Evolutionary conservation across 805 yeast species (phyloP).

Genomic region (Hemisphaericaspora nanyangensis): DNA sequence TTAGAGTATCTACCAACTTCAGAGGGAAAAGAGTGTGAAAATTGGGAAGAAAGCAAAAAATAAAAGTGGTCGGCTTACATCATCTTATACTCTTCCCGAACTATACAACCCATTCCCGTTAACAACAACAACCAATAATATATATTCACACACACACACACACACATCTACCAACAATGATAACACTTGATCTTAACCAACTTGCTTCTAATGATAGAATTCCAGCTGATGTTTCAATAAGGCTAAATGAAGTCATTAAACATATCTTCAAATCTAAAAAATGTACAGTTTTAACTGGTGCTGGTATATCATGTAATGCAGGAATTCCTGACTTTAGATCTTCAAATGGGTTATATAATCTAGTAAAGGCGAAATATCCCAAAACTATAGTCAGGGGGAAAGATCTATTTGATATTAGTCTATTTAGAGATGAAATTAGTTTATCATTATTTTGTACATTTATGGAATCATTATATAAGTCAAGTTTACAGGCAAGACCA

Average conservation of each 20-base stretch:
- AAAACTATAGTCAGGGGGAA: conserved; percentile 71
- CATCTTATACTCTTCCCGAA: too few relatives aligned
- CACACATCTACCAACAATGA: conserved; percentile 18
- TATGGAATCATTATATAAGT: conserved; percentile 74
- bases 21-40: too few relatives aligned
- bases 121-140: too few relatives aligned
- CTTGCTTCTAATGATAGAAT: conserved; percentile 9
- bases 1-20: too few relatives aligned
- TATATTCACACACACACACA: too few relatives aligned
- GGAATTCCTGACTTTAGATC: conserved; percentile 96
- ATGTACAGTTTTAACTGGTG: conserved; percentile 80
- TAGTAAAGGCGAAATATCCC: conserved; percentile 63
- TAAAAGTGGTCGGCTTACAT: too few relatives aligned
- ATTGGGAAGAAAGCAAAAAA: too few relatives aligned
- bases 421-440: conserved; percentile 66
- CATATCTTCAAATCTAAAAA: conserved; percentile 50
- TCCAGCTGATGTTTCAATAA: conserved; percentile 28
- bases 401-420: conserved; percentile 83
- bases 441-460: conserved; percentile 78
- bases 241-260: conserved; percentile 37
- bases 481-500: conserved; percentile 65
- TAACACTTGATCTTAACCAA: conserved; percentile 21
- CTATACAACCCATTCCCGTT: too few relatives aligned
- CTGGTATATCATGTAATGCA: conserved; percentile 95
- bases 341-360: conserved; percentile 73